phyloP scores from a whole-genome alignment of 2,329 filamentous ascomycete species.

The Paecilomyces sp. region DNA sequence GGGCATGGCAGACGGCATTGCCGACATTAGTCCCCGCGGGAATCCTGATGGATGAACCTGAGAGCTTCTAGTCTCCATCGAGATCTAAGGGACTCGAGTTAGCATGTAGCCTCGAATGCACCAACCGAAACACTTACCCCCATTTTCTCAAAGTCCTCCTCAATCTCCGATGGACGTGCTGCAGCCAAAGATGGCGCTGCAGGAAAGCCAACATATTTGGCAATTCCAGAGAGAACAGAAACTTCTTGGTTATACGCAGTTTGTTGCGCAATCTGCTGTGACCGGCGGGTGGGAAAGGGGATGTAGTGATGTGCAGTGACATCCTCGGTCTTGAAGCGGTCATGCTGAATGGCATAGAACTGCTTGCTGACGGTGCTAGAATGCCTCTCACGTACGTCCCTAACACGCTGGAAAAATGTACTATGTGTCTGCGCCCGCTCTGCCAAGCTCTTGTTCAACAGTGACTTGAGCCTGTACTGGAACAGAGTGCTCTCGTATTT shows the following conservation, averaged over 20 bases:
- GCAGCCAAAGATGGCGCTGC: slow-evolving; percentile 79
- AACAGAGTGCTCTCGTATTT: slow-evolving; percentile 67
- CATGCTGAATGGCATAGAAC: slow-evolving; percentile 88
- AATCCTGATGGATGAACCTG: slow-evolving; percentile 18
- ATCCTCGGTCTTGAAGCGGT: slow-evolving; percentile 70
- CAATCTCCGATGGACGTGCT: slow-evolving; percentile 65
- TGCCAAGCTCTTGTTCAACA: slow-evolving; percentile 69
- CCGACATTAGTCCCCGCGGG: slow-evolving; percentile 22
- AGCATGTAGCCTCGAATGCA: slow-evolving; percentile 3
- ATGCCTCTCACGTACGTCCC: slow-evolving; percentile 73
- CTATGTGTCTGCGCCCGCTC: slow-evolving; percentile 79
- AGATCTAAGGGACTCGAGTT: slow-evolving; percentile 15
- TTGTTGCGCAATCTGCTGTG: slow-evolving; percentile 75
- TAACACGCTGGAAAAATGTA: slow-evolving; percentile 81
- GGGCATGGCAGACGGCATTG: slow-evolving; percentile 25
- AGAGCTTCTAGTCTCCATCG: slow-evolving; percentile 18
- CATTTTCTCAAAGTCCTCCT: slow-evolving; percentile 84
- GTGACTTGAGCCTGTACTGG: slow-evolving; percentile 64
- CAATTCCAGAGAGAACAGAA: slow-evolving; percentile 79
- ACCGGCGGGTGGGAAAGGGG: slow-evolving; percentile 68
- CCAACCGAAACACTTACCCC: slow-evolving; percentile 54
- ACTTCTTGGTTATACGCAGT: slow-evolving; percentile 93
- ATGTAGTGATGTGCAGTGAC: slow-evolving; percentile 76
- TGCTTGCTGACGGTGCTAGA: slow-evolving; percentile 77
- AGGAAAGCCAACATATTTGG: slow-evolving; percentile 93